Evolutionary conservation across 192 early-diverging fungal genomes (phyloP), one percentile per base, ranked within the genome.

Genomic region (Coemansia reversa): DNA sequence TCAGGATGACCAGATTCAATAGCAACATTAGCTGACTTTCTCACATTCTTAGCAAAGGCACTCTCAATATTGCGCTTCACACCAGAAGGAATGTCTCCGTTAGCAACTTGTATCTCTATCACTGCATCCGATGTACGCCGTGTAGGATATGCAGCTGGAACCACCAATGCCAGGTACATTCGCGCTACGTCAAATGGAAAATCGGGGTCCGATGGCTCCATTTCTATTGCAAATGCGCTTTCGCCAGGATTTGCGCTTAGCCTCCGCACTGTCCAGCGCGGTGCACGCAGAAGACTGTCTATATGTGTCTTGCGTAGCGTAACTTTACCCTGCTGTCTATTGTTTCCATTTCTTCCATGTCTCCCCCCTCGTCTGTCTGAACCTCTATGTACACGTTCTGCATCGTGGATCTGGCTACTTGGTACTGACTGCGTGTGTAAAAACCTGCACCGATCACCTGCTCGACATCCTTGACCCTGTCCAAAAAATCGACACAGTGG

Each of bases 121-220:
- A 72, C 49, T 7, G 55, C 52, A 18, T 76, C 79, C 2, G 79
- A 73, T 4, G 66, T 53, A 20, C 60, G 69, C 24, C n/a, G 62
- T 4, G 70, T 24, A 7, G 85, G 88, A 47, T 90, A 90, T 23
- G 53, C 48, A 6, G 56, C 57, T 0, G 92, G 91, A 2, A 93
- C 71, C 9, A 66, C 57, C 18, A 92, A 67, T n/a, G 83, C 83
- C 30, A 92, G 29, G 39, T 84, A 67, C 22, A 93, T 68, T n/a
- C 73, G 65, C 28, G 83, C 70, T 45, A 93, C 72, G 50, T 92
- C 91, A 57, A 82, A 93, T 14, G 92, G 90, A 57, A 93, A 93
- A 58, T 93, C 92, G 22, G 92, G 92, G 50, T 93, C 90, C 0
- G 74, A 81, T 11, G 79, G 79, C 60, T 33, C 48, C 79, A 81